Evolutionary conservation across 495 filamentous ascomycete genomes (phyloP), one percentile per base, ranked within the genome.

Genomic region (Daldinia concentrica): DNA sequence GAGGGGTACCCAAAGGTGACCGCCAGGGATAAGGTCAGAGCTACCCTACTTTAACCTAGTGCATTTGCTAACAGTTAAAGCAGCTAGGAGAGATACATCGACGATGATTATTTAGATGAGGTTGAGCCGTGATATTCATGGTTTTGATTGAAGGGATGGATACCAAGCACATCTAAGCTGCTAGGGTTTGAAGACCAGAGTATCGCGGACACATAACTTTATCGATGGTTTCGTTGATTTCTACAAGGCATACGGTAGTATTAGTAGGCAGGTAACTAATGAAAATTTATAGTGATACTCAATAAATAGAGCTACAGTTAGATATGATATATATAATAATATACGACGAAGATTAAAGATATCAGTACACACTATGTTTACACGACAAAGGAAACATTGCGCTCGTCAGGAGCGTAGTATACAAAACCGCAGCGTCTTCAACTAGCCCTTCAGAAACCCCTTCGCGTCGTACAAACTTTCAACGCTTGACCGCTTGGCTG

Each of bases 401-500:
- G 26, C 29, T 37, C 55, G 17, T 17, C 15, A n/a, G 3, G 9
- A 30, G 36, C 9, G n/a, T 36, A 32, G 26, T 32, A 9, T 59
- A 45, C 19, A 50, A 36, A 36, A n/a, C 27, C 29, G 15, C 29
- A 5, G 1, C 22, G 9, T 9, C 15, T 5, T 2, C 24, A 56
- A 55, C 41, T 71, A 73, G 19, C 72, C 75, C 60, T 74, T 79
- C 73, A 85, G 57, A 62, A 84, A 85, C 12, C 82, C 82, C 29
- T 82, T 78, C 43, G 78, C 56, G 72, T 85, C 82, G 69, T 83
- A 85, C 51, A 79, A 50, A 55, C 76, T 80, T 24, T 78, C 69
- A 12, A 68, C 45, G 19, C 74, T 78, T 22, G 19, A 45, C 22
- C 65, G 64, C n/a, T 65, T 71, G 0, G 37, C 30, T 6, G 34